phyloP scores from a whole-genome alignment of 2,329 filamentous ascomycete genomes.

The Emergomyces pasteurianus region DNA sequence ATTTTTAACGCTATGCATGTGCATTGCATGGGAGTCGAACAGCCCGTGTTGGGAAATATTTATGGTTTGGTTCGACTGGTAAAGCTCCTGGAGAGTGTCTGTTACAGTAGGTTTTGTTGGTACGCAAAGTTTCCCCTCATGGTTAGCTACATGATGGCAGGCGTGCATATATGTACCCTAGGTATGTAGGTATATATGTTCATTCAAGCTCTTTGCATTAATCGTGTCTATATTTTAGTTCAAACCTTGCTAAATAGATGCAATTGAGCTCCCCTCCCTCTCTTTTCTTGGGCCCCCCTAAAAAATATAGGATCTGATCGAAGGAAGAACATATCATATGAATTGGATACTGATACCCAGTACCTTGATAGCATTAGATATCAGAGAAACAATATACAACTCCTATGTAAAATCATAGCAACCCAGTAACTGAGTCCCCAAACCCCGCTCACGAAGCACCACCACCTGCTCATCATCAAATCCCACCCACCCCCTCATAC shows the following conservation, averaged over 20 bases:
- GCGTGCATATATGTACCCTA: not conserved
- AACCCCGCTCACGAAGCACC: conserved; percentile 57
- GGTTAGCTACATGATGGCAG: not conserved
- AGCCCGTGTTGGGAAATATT: too few species aligned
- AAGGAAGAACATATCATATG: not conserved
- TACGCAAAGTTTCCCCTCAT: too few species aligned
- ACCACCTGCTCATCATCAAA: conserved; percentile 93
- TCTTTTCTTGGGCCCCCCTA: too few species aligned
- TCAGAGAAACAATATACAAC: not conserved
- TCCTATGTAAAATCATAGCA: conserved; percentile 77
- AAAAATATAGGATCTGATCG: not conserved
- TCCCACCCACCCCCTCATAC: conserved; percentile 56
- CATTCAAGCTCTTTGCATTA: too few species aligned
- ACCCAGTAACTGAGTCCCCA: conserved; percentile 60
- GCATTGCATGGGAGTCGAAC: too few species aligned
- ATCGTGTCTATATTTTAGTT: not conserved
- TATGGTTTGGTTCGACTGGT: too few species aligned
- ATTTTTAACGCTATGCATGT: not conserved
- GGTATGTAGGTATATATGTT: not conserved
- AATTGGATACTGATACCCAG: not conserved
- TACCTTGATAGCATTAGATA: not conserved
- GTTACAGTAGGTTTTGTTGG: too few species aligned
- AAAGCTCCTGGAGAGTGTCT: too few species aligned
- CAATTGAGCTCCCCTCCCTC: not conserved
- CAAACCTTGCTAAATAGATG: too few species aligned